Evolutionary conservation across 805 yeast genomes (phyloP).

Genomic region (Kuraishia piskuri): DNA sequence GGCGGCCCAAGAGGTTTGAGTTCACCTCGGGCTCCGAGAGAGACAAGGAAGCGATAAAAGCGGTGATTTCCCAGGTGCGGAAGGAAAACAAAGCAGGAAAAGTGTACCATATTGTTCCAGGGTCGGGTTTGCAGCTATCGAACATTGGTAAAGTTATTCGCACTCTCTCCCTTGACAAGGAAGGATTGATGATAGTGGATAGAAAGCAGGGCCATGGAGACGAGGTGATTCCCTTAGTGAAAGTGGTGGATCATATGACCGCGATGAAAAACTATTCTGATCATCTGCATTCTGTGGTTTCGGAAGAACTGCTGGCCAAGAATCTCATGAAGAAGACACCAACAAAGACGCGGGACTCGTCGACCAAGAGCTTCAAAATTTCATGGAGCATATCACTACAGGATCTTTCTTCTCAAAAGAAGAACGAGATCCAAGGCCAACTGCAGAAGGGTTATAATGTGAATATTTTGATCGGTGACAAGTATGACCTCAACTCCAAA

Average conservation of each 20-base stretch:
- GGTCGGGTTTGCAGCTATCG: not conserved
- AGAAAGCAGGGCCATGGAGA: constrained; percentile 6
- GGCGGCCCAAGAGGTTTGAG: constrained; percentile 1
- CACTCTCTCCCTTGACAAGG: constrained; percentile 13
- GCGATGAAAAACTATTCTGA: constrained; percentile 21
- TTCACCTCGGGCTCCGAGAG: constrained; percentile 16
- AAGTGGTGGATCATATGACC: constrained; percentile 12
- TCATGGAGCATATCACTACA: constrained; percentile 50
- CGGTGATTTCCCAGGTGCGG: constrained; percentile 11
- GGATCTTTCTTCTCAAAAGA: constrained; percentile 45
- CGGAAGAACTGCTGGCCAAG: not conserved
- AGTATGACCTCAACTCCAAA: constrained; percentile 9
- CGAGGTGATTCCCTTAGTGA: constrained; percentile 12
- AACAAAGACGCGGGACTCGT: constrained; percentile 12
- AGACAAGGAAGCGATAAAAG: constrained; percentile 18
- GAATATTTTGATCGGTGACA: constrained; percentile 31
- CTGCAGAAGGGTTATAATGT: constrained; percentile 34
- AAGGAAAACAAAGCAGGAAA: not conserved
- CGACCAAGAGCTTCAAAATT: constrained; percentile 37
- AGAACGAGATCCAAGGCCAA: constrained; percentile 36
- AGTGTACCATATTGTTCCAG: not conserved
- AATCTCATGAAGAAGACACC: not conserved
- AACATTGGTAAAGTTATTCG: constrained; percentile 5
- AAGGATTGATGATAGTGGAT: constrained; percentile 17
- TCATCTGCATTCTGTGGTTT: constrained; percentile 8